A percentile compares a stretch with the other conserved stretches of the same genome.
These are phyloP conservation scores for Tinospora cordifolia DNA, from an alignment of 164 flowering plant genomes.

Conservation along the genomic window DNA sequence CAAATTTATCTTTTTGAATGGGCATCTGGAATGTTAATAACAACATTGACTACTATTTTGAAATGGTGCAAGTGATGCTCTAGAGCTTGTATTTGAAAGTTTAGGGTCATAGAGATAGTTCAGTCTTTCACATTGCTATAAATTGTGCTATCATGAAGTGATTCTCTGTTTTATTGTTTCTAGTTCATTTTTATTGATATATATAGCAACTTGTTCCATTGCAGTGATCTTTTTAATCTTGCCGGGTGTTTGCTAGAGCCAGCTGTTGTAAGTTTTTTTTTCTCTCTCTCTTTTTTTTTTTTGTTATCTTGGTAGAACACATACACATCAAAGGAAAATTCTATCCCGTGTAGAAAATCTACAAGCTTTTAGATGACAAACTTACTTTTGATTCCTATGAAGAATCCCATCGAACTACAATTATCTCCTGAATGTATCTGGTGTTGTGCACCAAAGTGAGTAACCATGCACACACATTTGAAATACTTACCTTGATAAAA, in stretches of 20 bases:
- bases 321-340: background rate
- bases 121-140: background rate
- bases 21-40: background rate
- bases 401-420: no score
- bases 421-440: no score
- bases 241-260: constrained; percentile 71
- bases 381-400: no score
- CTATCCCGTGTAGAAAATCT: no score
- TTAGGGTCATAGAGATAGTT: background rate
- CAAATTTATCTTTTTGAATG: background rate
- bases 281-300: no score
- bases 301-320: background rate
- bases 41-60: background rate
- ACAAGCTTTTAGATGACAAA: no score
- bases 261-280: constrained; percentile 59
- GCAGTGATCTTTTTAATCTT: constrained; percentile 71
- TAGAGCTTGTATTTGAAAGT: background rate
- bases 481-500: background rate
- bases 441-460: background rate
- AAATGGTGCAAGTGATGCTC: background rate
- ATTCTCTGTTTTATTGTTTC: background rate
- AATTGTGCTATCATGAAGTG: background rate
- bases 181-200: background rate
- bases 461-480: background rate
- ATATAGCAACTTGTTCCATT: constrained; percentile 4